Evolutionary conservation across 768 basidiomycete species (phyloP).

Genomic region (Auriscalpium vulgare): DNA sequence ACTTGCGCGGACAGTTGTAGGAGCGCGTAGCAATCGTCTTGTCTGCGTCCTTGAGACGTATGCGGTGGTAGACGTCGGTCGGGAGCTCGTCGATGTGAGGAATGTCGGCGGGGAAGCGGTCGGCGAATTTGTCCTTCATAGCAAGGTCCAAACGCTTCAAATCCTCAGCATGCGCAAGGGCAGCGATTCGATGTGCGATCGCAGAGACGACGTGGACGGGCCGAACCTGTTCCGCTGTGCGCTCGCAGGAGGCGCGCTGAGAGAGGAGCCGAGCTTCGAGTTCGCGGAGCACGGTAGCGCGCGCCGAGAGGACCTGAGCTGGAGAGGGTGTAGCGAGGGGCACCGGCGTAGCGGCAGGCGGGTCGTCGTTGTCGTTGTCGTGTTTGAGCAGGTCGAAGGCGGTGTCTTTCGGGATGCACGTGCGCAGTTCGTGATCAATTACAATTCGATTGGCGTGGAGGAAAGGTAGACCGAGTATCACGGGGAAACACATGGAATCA

Average conservation of each 20-base stretch:
- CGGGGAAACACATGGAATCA: constrained; percentile 15
- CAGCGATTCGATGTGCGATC: neutral
- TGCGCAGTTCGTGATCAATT: constrained; percentile 16
- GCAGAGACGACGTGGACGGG: neutral
- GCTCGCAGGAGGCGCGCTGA: neutral
- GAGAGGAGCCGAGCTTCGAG: neutral
- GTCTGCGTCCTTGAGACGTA: constrained; percentile 23
- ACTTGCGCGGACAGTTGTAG: constrained; percentile 29
- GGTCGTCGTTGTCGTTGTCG: neutral
- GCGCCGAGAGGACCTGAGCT: too few species aligned
- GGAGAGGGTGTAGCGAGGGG: too few species aligned
- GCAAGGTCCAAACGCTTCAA: neutral
- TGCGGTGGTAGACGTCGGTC: constrained; percentile 14
- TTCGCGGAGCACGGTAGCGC: neutral
- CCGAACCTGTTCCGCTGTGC: neutral
- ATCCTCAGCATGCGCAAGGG: neutral
- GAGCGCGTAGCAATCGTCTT: constrained; percentile 16
- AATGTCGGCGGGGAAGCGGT: constrained; percentile 22
- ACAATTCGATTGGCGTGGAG: constrained; percentile 27
- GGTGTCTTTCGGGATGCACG: constrained; percentile 1
- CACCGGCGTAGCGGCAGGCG: too few species aligned
- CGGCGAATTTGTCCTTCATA: constrained; percentile 9
- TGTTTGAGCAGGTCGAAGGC: constrained; percentile 8
- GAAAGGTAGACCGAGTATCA: constrained; percentile 29
- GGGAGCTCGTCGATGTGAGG: constrained; percentile 20